phyloP scores from a whole-genome alignment of 495 filamentous ascomycete species.

The Hypoxylon intermedium region DNA sequence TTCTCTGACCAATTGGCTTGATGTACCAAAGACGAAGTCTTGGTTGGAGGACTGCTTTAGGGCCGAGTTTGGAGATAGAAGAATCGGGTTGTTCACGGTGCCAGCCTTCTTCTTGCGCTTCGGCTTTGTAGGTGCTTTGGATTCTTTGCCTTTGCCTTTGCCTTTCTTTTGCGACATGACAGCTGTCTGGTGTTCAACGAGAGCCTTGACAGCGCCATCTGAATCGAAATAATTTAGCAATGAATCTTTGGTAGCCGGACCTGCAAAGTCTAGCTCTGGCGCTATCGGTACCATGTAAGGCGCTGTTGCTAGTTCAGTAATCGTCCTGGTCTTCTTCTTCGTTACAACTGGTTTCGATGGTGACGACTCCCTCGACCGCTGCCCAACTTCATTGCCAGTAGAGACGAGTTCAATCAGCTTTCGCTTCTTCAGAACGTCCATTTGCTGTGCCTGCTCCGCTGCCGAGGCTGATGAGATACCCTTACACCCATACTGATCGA shows the following conservation, averaged over 20 bases:
- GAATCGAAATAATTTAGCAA: constrained; percentile 45
- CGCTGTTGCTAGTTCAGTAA: constrained; percentile 84
- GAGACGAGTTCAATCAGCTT: constrained; percentile 57
- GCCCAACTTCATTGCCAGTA: constrained; percentile 28
- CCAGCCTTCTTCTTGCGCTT: constrained; percentile 55
- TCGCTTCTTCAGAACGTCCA: constrained; percentile 55
- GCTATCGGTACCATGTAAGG: constrained; percentile 63
- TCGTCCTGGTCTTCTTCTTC: constrained; percentile 79
- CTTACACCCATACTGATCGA: constrained; percentile 43
- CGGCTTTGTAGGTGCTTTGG: constrained; percentile 41
- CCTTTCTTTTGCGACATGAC: constrained; percentile 46
- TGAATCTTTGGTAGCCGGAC: constrained; percentile 39
- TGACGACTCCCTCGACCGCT: constrained; percentile 42
- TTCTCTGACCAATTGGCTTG: constrained; percentile 82
- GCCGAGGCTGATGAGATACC: constrained; percentile 6
- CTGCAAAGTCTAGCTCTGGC: constrained; percentile 35
- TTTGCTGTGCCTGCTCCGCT: background rate
- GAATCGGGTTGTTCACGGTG: constrained; percentile 52
- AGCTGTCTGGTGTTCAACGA: constrained; percentile 42
- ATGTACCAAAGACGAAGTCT: constrained; percentile 89
- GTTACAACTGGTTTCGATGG: constrained; percentile 58
- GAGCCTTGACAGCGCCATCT: constrained; percentile 40
- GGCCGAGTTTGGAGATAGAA: constrained; percentile 79
- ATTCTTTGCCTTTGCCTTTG: constrained; percentile 42
- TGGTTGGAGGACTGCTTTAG: constrained; percentile 71